Base-by-base conservation (phyloP, 495 filamentous ascomycete species). In the Podospora conica region DNA sequence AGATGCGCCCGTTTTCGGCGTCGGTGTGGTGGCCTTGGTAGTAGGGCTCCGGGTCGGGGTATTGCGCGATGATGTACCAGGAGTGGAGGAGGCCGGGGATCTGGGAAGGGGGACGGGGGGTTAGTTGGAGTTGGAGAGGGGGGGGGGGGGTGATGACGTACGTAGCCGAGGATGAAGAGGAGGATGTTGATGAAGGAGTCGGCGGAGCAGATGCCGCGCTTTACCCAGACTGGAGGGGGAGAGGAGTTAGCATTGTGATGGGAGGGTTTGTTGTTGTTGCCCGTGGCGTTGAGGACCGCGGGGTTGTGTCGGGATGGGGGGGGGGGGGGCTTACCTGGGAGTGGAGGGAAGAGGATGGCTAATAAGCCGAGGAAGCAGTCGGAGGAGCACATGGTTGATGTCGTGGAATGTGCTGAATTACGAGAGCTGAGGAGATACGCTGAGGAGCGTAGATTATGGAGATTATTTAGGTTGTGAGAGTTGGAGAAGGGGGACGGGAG, bases 1-100 rank as follows among this genome's bases (percentile, higher is more conserved):
- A 25, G 28, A 55, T 64, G 29, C n/a, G 63, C 21, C 55, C 58
- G 63, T 27, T 28, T 29, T 23, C 58, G 63, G 48, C 31, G 53
- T 18, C 69, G 61, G n/a, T 53, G 53, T 21, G 69, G 18, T 72
- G 73, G 12, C 61, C 64, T 31, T 66, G 66, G 9, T 64, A 68
- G 21, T 70, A 68, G 31, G 33, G 69, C n/a, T 68, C 76, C 15
- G 80, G 79, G 29, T 97, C 93, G 25, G 96, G 96, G 76, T 90
- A 91, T 74, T 90, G 89, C 74, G 89, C 80, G 81, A 98, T 96
- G 78, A 98, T 97, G 86, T 98, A 98, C 93, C 93, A 98, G 73
- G 95, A 85, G 78, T 98, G 95, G 8, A 98, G 78, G 24, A 98
- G 87, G 61, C 95, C 95, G 22, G 95, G 95, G 68, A 98, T 68